phyloP scores from a whole-genome alignment of 2,329 filamentous ascomycete species.

The Xylaria sp. region DNA sequence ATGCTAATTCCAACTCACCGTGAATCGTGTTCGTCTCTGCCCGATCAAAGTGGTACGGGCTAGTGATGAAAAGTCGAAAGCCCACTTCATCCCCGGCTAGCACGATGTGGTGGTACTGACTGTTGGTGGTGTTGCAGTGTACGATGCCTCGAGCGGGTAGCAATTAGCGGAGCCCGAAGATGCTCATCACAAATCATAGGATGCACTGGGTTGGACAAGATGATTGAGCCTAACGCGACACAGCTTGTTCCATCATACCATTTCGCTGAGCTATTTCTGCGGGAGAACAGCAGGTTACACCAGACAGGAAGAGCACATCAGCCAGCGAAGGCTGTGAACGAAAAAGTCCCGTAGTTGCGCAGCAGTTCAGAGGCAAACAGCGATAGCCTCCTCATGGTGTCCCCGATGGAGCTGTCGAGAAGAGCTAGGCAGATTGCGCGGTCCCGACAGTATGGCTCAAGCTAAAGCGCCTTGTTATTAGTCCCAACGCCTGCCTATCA shows the following conservation, averaged over 20 bases:
- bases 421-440: background rate
- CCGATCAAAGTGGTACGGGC: slow-evolving; percentile 8
- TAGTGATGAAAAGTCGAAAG: slow-evolving; percentile 9
- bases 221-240: slow-evolving; percentile 8
- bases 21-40: slow-evolving; percentile 16
- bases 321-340: background rate
- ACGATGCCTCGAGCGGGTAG: slow-evolving; percentile 10
- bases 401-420: background rate
- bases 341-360: background rate
- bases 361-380: background rate
- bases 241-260: slow-evolving; percentile 3
- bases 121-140: slow-evolving; percentile 25
- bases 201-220: slow-evolving; percentile 13
- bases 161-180: slow-evolving; percentile 17
- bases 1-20: slow-evolving; percentile 10
- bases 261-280: background rate
- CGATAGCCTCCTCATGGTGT: background rate
- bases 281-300: background rate
- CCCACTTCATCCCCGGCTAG: slow-evolving; percentile 22
- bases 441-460: slow-evolving; percentile 35
- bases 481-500: slow-evolving; percentile 22
- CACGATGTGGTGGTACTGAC: slow-evolving; percentile 15
- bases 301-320: background rate
- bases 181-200: slow-evolving; percentile 3
- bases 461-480: slow-evolving; percentile 17